These are phyloP conservation scores for Barnettozyma siamensis DNA, from an alignment of 805 yeast genomes.

Conservation along the genomic window DNA sequence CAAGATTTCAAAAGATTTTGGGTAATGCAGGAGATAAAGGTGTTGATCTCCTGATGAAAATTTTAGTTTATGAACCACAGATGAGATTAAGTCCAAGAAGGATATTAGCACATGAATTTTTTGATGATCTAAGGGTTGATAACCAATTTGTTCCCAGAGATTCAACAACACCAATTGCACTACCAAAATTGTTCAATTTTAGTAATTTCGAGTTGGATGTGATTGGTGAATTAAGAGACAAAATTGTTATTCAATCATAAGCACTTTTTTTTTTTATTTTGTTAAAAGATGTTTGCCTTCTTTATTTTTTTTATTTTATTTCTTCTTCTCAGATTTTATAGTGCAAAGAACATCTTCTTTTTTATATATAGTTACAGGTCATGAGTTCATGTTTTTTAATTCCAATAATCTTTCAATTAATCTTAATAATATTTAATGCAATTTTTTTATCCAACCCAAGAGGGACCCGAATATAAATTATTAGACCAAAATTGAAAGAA, in stretches of 20 bases:
- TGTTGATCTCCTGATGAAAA: conserved; percentile 71
- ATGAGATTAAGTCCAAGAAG: conserved; percentile 72
- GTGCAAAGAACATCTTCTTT: no score
- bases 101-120: conserved; percentile 83
- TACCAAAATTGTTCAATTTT: conserved; percentile 59
- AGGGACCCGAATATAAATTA: no score
- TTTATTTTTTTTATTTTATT: background rate
- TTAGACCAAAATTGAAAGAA: no score
- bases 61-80: conserved; percentile 88
- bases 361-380: background rate
- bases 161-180: conserved; percentile 32
- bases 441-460: no score
- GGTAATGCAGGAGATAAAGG: conserved; percentile 81
- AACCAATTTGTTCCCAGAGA: conserved; percentile 52
- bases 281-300: background rate
- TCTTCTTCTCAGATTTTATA: no score
- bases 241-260: conserved; percentile 11
- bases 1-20: conserved; percentile 59
- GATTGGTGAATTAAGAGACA: conserved; percentile 27
- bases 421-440: conserved; percentile 1
- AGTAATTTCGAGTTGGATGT: conserved; percentile 61
- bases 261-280: background rate
- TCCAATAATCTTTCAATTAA: background rate
- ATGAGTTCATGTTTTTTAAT: background rate
- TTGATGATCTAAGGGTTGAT: conserved; percentile 71